phyloP scores from a whole-genome alignment of 441 rosid species.

The Capsella rubella region DNA sequence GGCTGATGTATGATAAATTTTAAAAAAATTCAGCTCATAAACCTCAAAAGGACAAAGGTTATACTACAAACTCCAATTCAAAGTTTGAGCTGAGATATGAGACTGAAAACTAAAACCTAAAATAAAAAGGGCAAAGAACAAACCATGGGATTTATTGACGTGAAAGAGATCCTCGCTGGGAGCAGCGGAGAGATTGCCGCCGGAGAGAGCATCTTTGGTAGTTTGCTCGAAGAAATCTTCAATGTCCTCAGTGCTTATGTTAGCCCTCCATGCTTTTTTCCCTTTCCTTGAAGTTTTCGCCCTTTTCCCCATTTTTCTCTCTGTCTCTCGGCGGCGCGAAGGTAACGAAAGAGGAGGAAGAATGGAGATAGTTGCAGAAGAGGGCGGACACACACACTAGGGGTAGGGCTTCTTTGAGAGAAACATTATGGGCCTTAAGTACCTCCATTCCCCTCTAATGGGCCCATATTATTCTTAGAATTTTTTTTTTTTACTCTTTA shows the following conservation, averaged over 20 bases:
- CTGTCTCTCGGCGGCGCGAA: slow-evolving; percentile 42
- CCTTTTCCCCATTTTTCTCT: slow-evolving; percentile 68
- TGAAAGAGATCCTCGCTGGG: slow-evolving; percentile 77
- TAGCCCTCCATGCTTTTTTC: slow-evolving; percentile 95
- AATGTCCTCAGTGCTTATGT: slow-evolving; percentile 84
- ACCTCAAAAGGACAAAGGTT: neutral
- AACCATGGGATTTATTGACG: slow-evolving; percentile 79
- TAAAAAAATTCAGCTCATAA: slow-evolving; percentile 21
- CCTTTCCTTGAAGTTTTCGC: slow-evolving; percentile 85
- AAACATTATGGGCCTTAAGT: slow-evolving; percentile 40
- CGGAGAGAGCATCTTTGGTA: slow-evolving; percentile 83
- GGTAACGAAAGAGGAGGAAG: neutral
- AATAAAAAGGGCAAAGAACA: neutral
- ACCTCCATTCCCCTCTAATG: neutral
- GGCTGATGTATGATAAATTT: neutral
- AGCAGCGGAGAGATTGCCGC: slow-evolving; percentile 73
- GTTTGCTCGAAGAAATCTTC: slow-evolving; percentile 73
- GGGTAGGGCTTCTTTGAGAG: slow-evolving; percentile 30
- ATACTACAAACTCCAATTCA: neutral
- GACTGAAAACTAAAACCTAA: neutral
- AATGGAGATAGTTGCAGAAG: neutral
- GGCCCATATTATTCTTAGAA: slow-evolving; percentile 21
- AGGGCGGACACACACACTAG: slow-evolving; percentile 1
- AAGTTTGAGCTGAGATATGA: neutral
- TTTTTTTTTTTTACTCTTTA: neutral